Evolutionary conservation across 345 rosid species (phyloP).

Genomic region (Eucalyptus tenuipes): DNA sequence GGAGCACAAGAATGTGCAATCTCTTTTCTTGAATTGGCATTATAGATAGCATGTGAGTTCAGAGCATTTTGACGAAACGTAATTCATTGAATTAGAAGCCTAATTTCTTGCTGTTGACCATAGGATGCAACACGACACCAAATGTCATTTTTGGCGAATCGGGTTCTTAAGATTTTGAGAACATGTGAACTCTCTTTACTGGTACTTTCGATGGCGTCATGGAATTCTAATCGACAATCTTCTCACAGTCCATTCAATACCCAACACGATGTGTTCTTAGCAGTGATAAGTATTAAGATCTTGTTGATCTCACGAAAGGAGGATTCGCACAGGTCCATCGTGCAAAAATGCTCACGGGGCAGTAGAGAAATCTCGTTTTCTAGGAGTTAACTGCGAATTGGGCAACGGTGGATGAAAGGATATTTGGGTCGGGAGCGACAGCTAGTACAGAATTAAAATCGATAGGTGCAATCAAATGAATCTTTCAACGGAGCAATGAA

Average conservation of each 20-base stretch:
- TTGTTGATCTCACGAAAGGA: neutral
- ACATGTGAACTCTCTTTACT: neutral
- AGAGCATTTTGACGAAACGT: neutral
- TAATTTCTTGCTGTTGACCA: neutral
- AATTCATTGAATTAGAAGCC: neutral
- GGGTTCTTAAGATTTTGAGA: neutral
- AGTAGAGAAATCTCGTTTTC: neutral
- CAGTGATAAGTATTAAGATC: neutral
- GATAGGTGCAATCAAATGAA: neutral
- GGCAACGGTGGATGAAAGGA: neutral
- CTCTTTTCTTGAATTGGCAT: neutral
- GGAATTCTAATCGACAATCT: neutral
- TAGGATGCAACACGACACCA: neutral
- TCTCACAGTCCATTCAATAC: neutral
- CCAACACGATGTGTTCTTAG: neutral
- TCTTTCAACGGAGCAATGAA: neutral
- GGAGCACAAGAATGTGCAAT: neutral
- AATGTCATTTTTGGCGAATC: neutral
- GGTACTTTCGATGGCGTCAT: neutral
- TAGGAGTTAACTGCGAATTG: neutral
- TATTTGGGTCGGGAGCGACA: neutral
- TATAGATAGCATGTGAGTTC: neutral
- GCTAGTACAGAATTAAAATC: neutral
- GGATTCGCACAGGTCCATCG: neutral
- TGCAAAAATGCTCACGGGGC: neutral